Conservation (phyloP, 345 rosid species). For the Turritis glabra region DNA sequence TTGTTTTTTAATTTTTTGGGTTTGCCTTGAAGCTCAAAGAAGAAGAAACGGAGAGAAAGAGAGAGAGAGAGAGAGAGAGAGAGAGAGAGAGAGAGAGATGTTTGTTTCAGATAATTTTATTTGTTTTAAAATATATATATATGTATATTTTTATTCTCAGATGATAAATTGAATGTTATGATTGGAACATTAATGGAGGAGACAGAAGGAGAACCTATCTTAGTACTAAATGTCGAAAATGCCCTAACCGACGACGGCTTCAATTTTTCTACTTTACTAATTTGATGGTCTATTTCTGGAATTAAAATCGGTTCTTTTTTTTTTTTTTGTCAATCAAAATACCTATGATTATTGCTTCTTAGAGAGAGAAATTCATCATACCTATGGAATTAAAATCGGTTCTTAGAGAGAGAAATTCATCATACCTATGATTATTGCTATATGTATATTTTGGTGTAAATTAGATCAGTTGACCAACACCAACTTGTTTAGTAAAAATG, state of each 20-base stretch:
- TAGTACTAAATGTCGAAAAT: conserved; percentile 7
- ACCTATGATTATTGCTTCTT: too few species aligned
- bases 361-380: too few species aligned
- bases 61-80: conserved; percentile 10
- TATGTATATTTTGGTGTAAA: too few species aligned
- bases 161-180: conserved; percentile 34
- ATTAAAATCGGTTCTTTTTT: not conserved
- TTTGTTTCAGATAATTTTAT: not conserved
- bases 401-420: too few species aligned
- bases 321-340: too few species aligned
- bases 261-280: not conserved
- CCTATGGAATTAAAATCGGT: too few species aligned
- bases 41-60: not conserved
- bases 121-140: not conserved
- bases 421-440: too few species aligned
- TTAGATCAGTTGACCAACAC: not conserved
- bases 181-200: conserved; percentile 36
- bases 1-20: too few species aligned
- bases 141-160: not conserved
- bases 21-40: conserved; percentile 13
- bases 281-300: not conserved
- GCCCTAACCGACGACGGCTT: conserved; percentile 29
- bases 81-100: conserved; percentile 7
- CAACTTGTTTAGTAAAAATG: conserved; percentile 9
- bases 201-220: conserved; percentile 13